Base-by-base conservation (phyloP, 257 asterid species). In the Fraxinus cuspidata region DNA sequence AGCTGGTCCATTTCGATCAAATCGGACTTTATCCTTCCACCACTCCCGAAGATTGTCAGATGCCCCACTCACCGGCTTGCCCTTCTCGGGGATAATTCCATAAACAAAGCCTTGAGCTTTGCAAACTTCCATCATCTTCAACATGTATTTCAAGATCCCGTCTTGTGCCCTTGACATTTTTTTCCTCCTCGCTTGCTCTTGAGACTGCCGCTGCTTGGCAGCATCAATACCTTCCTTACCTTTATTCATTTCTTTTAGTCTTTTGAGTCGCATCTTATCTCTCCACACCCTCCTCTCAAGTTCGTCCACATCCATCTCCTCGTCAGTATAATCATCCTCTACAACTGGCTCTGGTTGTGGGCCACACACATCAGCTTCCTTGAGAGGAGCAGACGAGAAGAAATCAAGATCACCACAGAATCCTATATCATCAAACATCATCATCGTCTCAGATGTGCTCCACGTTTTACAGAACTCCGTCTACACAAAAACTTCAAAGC, bases 81-180 rank as follows among this genome's bases (percentile, higher is more conserved):
- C 92, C 44, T 88, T 88, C 71, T 88, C 92, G 1, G 92, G 92
- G 9, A 88, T 86, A 16, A 88, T 88, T 3, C 92, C 92, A 31
- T 88, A 88, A 0, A 87, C 93, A 13, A 89, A 87, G 3, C 93
- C 93, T 65, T 89, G 93, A 7, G 93, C 93, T 19, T 87, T 89
- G 72, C 93, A 89, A 0, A 87, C 91, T 49, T 89, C 93, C 93
- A 89, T 89, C 93, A 89, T 87, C 83, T 87, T 89, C 79, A 89
- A 71, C 91, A 89, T 87, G 82, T 89, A 87, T 28, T 87, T 89
- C 81, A 89, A 70, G 80, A 89, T 86, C 81, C 93, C 93, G 0
- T 89, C 92, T 38, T 89, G 93, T 1, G 93, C 93, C 82, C 91
- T 47, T 0, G 93, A 89, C 93, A 89, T 89, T 76, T 89, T 89